Conservation (phyloP, 352 stramenopile genomes). For the Globisporangium spinosum region DNA sequence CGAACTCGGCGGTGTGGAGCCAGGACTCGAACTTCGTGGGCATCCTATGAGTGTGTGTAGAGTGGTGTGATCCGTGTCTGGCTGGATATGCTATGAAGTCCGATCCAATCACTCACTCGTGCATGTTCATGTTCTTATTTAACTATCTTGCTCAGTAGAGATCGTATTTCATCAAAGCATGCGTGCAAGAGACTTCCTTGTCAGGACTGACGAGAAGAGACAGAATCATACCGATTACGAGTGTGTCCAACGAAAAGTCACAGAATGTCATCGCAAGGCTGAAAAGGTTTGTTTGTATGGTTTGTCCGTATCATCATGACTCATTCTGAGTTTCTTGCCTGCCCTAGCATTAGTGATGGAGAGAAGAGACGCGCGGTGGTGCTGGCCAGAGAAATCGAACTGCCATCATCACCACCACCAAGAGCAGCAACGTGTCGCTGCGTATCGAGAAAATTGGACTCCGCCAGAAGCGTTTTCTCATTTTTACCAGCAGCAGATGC, state of each 20-base stretch:
- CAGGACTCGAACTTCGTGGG: constrained; percentile 2
- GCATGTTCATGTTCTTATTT: neutral
- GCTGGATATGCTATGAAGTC: neutral
- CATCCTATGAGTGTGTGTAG: constrained; percentile 1
- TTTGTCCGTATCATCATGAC: neutral
- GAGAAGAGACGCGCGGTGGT: neutral
- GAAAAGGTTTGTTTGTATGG: neutral
- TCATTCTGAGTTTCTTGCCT: neutral
- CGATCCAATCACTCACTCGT: neutral
- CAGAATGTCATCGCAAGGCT: neutral
- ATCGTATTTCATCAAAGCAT: neutral
- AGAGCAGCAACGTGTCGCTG: neutral
- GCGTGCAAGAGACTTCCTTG: neutral
- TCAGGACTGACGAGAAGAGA: neutral
- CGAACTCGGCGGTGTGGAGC: neutral
- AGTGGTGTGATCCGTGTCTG: neutral
- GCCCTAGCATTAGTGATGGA: neutral
- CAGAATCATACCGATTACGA: too few species aligned
- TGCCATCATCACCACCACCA: neutral
- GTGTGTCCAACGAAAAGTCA: neutral
- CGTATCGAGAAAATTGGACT: neutral
- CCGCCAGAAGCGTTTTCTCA: neutral
- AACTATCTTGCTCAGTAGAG: neutral
- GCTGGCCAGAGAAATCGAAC: neutral
- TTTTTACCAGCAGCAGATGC: neutral